Base-by-base conservation (phyloP, 2,329 filamentous ascomycete genomes). In the Cyphellophora attinorum region DNA sequence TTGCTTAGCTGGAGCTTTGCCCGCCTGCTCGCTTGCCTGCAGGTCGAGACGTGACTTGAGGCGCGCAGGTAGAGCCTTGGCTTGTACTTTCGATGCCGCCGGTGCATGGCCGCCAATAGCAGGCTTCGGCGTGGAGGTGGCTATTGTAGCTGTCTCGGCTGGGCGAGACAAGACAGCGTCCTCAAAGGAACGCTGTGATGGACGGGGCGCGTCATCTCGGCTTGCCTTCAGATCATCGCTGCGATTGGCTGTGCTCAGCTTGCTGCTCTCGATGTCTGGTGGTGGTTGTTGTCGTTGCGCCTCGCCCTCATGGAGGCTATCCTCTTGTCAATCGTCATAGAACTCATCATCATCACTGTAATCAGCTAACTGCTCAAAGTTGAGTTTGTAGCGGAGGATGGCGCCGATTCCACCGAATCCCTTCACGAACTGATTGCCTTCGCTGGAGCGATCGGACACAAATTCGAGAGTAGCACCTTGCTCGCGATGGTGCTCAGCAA, bases 361-460 rank as follows among this genome's bases (percentile, higher is more conserved):
- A 61, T 96, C 91, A 62, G 81, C 82, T 63, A 98, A 75, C 65
- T 98, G 93, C 68, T 98, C 93, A 68, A 98, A 98, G 72, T 98
- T 98, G 72, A 98, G 85, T 72, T 95, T 95, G 79, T 98, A 98
- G 52, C 91, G 86, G 58, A 98, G 78, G 55, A 98, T 81, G 47
- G 89, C 89, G 50, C 91, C 91, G 52, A 98, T 94, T 57, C 91
- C 91, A 79, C 91, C 91, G 57, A 98, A 98, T 46, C 91, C 91
- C 71, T 95, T 96, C 55, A 98, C 91, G 65, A 98, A 98, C 70
- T 98, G 91, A 67, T 98, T 98, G 59, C 91, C 91, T 67, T 98
- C 91, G 42, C 85, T 93, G 41, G 89, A 96, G 48, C 86, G 81
- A 60, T 98, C 93, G 31, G 91, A 95, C 46, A 98, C 91, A 51